These are phyloP conservation scores for Lasiodiplodia sp. DNA, from an alignment of 2,329 filamentous ascomycete genomes.

Conservation along the genomic window DNA sequence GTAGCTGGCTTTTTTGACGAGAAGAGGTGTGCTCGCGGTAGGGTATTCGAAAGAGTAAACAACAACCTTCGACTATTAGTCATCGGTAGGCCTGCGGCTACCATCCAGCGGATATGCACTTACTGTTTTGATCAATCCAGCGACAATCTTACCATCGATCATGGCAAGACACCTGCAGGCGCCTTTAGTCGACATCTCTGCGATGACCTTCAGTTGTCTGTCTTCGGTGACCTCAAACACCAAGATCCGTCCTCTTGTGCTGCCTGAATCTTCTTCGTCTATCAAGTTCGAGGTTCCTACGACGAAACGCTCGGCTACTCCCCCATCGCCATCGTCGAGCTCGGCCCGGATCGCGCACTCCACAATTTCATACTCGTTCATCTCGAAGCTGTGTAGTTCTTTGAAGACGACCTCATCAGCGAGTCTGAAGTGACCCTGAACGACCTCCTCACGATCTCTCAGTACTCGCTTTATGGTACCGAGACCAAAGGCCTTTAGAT, in stretches of 20 bases:
- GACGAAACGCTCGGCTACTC: constrained; percentile 78
- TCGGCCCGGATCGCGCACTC: constrained; percentile 84
- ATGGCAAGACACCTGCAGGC: constrained; percentile 81
- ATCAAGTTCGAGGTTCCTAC: constrained; percentile 86
- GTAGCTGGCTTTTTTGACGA: constrained; percentile 78
- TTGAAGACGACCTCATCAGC: constrained; percentile 91
- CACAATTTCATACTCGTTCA: constrained; percentile 76
- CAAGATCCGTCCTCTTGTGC: constrained; percentile 77
- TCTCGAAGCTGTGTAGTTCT: constrained; percentile 72
- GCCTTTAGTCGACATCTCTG: constrained; percentile 74
- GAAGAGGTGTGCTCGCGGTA: constrained; percentile 58
- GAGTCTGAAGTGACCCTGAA: constrained; percentile 83
- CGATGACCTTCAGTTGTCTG: constrained; percentile 74
- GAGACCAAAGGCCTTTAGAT: constrained; percentile 81
- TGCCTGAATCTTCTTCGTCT: constrained; percentile 57
- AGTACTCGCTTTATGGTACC: constrained; percentile 83
- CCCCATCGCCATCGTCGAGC: constrained; percentile 66
- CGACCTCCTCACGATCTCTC: constrained; percentile 72
- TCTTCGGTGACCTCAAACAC: constrained; percentile 83
- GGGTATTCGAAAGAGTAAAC: constrained; percentile 63
- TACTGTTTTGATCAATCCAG: constrained; percentile 88
- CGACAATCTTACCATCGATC: constrained; percentile 76
- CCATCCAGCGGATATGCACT: constrained; percentile 32
- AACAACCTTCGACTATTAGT: constrained; percentile 58
- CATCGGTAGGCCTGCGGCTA: neutral